Base-by-base conservation (phyloP, 176 grass and related monocot genomes). In the Elymus sibiricus region DNA sequence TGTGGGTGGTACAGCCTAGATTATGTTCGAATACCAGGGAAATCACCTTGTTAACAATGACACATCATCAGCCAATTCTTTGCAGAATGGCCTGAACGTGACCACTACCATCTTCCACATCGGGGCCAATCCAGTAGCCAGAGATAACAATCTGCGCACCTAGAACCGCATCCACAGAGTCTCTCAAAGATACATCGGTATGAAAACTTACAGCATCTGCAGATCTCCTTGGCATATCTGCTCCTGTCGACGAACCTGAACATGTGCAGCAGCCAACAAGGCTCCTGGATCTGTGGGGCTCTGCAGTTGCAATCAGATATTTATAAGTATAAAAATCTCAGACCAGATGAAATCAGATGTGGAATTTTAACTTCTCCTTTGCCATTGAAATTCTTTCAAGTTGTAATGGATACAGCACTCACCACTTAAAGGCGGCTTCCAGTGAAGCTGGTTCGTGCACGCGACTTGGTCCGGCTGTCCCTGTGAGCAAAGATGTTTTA, bases 71-170 rank as follows among this genome's bases (percentile, higher is more conserved):
- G 21, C 2, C 1, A 11, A 85, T 74, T 77, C 74, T 77, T 74
- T 88, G 51, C 1, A 94, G 69, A 34, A 68, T 27, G 66, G 88
- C 93, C 15, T 90, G 87, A 74, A 94, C 79, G 53, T 69, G 83
- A 31, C 93, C 93, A 61, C 90, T 73, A 1, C 90, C 93, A 81
- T 95, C 93, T 78, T 95, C 87, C 32, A 67, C 39, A 38, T 84
- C 88, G 27, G 93, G 93, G 14, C 93, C 90, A 37, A 37, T 80
- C 90, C 93, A 95, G 40, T 86, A 92, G 14, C 90, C 93, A 37
- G 53, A 88, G 74, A 95, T 92, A 65, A 76, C 40, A 15, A 65
- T 12, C 35, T 10, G 28, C 60, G 19, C 25, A 19, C 17, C 40
- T 24, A 27, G 17, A 82, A 66, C 76, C 7, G 22, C 19, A 66